phyloP scores from a whole-genome alignment of 345 rosid species.

The Populus tremula region DNA sequence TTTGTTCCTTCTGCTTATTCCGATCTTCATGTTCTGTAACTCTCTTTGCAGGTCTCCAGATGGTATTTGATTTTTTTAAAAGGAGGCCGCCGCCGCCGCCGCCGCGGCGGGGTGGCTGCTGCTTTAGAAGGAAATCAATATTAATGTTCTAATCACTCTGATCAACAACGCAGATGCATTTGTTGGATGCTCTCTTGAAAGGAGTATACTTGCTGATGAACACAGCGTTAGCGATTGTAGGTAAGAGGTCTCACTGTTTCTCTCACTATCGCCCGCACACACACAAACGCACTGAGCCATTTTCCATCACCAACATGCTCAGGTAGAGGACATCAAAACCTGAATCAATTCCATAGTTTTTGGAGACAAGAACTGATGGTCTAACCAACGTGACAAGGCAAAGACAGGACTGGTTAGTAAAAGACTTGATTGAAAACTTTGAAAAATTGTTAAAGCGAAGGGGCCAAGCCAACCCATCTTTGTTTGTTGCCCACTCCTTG shows the following conservation, averaged over 20 bases:
- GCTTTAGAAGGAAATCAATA: background rate
- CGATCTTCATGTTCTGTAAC: background rate
- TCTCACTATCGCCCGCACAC: background rate
- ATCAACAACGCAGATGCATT: slow-evolving; percentile 61
- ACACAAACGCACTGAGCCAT: background rate
- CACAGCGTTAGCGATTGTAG: background rate
- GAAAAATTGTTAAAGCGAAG: background rate
- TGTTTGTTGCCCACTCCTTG: background rate
- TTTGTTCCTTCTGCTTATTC: background rate
- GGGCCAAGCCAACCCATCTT: background rate
- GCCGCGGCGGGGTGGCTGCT: too few relatives aligned
- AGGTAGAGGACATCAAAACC: background rate
- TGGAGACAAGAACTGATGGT: background rate
- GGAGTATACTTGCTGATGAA: slow-evolving; percentile 50
- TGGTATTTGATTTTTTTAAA: background rate
- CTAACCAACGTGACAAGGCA: background rate
- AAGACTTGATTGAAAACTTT: background rate
- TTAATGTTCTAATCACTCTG: background rate
- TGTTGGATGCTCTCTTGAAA: slow-evolving; percentile 87
- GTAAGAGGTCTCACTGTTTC: background rate
- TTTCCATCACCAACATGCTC: too few relatives aligned
- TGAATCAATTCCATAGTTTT: background rate
- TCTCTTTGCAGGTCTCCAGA: background rate
- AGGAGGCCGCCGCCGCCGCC: background rate
- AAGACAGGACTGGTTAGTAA: background rate